Base-by-base conservation (phyloP, 2,329 filamentous ascomycete species). In the Arthroderma uncinatum region DNA sequence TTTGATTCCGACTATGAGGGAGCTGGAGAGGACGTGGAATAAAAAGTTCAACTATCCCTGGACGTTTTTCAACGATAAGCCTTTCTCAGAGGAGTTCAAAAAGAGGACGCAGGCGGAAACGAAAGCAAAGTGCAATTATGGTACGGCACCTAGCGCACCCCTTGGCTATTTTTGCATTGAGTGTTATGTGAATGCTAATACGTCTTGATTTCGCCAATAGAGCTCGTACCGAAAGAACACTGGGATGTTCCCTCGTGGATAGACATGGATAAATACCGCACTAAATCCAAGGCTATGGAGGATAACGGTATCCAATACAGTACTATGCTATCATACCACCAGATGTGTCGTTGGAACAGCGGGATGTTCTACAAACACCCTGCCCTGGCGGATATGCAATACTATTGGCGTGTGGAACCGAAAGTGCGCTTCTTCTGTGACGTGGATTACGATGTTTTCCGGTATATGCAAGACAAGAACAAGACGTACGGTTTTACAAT, bases 381-480 rank as follows among this genome's bases (percentile, higher is more conserved):
- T 0, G 91, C 90, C 0, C 81, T 98, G 57, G 78, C 83, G 62
- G 74, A 93, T 65, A 83, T 81, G 62, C 87, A 89, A 64, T 98
- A 89, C 78, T 98, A 98, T 79, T 98, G 93, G 93, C 88, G 93
- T 58, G 93, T 98, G 52, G 93, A 98, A 71, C 93, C 93, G 55
- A 95, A 97, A 63, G 93, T 98, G 44, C 90, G 96, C 74, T 98
- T 97, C 79, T 98, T 96, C 81, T 98, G 93, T 78, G 89, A 97
- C 66, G 80, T 98, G 61, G 93, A 98, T 74, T 98, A 98, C 74
- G 93, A 98, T 69, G 87, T 98, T 54, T 98, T 98, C 79, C 85
- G 87, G 62, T 98, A 89, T 76, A 96, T 98, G 93, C 82, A 89
- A 66, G 93, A 98, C 73, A 83, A 94, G 77, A 96, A 98, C 78